Conservation (phyloP, 2,329 filamentous ascomycete genomes). For the Fusarium marasasianum region DNA sequence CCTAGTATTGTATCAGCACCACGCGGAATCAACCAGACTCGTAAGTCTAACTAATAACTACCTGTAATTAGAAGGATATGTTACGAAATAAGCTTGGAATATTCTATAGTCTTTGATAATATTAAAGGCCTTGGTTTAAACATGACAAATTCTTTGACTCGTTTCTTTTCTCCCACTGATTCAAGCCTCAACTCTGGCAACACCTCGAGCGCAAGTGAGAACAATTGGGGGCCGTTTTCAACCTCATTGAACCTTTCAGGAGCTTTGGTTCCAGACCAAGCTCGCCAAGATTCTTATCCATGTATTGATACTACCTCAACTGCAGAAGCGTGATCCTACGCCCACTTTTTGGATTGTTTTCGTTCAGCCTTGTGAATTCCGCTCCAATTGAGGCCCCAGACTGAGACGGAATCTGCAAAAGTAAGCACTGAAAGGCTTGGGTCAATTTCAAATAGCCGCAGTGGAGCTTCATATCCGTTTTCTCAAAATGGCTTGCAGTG, state of each 20-base stretch:
- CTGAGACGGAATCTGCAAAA: background rate
- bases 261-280: background rate
- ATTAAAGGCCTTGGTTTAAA: no score
- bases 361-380: background rate
- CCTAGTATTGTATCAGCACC: background rate
- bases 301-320: background rate
- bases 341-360: background rate
- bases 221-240: background rate
- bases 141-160: background rate
- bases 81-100: no score
- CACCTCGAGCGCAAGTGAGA: background rate
- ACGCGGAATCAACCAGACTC: no score
- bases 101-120: background rate
- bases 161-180: background rate
- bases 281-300: background rate
- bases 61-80: no score
- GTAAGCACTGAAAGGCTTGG: constrained; percentile 1
- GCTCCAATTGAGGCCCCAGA: background rate
- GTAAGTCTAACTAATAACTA: background rate
- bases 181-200: background rate
- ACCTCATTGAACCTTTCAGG: background rate
- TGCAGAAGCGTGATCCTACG: background rate
- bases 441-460: background rate
- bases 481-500: background rate
- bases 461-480: background rate